These are phyloP conservation scores for Coemansia sp. DNA, from an alignment of 192 early-diverging fungal genomes.

Conservation along the genomic window DNA sequence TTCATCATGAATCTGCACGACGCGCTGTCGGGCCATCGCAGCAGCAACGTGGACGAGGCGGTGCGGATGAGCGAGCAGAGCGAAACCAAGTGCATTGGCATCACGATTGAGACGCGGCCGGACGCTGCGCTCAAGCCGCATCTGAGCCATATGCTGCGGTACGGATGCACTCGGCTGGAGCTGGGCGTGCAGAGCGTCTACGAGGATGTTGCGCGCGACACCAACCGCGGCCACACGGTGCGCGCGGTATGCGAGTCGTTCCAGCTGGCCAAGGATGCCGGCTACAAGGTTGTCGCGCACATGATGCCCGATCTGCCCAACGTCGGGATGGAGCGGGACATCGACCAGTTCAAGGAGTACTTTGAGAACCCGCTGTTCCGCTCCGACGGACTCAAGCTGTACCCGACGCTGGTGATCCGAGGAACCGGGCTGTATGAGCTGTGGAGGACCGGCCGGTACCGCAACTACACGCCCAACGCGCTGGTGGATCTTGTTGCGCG, in stretches of 20 bases:
- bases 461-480: constrained; percentile 95
- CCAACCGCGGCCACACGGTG: constrained; percentile 97
- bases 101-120: constrained; percentile 98
- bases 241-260: constrained; percentile 97
- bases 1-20: constrained; percentile 98
- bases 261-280: constrained; percentile 96
- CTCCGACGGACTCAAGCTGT: constrained; percentile 96
- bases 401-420: constrained; percentile 98
- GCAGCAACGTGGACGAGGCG: constrained; percentile 94
- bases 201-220: constrained; percentile 99
- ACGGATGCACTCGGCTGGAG: constrained; percentile 97
- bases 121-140: constrained; percentile 99
- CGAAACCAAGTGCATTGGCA: constrained; percentile 96
- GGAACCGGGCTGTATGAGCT: constrained; percentile 98
- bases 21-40: constrained; percentile 88
- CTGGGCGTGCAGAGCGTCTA: constrained; percentile 99
- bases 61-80: constrained; percentile 96
- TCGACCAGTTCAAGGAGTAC: constrained; percentile 97
- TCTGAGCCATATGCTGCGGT: constrained; percentile 95
- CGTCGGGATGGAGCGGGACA: constrained; percentile 98
- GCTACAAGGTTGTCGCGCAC: constrained; percentile 98
- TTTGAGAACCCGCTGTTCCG: constrained; percentile 99
- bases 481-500: constrained; percentile 94
- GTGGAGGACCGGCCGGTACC: constrained; percentile 97
- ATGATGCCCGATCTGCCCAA: constrained; percentile 99